Evolutionary conservation across 2,329 filamentous ascomycete genomes (phyloP).

Genomic region (Colletotrichum sp.): DNA sequence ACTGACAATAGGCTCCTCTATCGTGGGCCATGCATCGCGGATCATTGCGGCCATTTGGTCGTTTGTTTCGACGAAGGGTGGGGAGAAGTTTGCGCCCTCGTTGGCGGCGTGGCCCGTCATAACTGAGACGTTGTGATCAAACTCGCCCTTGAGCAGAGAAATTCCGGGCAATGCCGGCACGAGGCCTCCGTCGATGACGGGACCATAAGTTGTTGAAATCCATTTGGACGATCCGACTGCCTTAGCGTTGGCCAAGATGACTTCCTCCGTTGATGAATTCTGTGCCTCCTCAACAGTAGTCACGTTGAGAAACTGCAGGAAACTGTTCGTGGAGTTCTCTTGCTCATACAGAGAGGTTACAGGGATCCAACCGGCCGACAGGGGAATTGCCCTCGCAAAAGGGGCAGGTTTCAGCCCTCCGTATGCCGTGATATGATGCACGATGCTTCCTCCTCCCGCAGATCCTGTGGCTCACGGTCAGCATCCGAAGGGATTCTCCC

Average conservation of each 20-base stretch:
- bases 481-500: neutral
- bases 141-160: constrained; percentile 5
- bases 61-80: constrained; percentile 46
- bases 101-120: constrained; percentile 47
- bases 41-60: constrained; percentile 39
- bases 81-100: constrained; percentile 51
- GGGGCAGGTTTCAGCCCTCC: constrained; percentile 5
- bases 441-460: constrained; percentile 19
- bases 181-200: constrained; percentile 9
- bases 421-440: constrained; percentile 21
- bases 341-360: neutral
- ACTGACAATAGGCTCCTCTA: constrained; percentile 28
- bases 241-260: constrained; percentile 1
- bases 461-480: constrained; percentile 34
- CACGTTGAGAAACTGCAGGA: constrained; percentile 1
- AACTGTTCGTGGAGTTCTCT: neutral
- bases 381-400: constrained; percentile 18
- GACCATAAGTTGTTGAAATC: neutral
- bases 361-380: neutral
- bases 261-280: neutral
- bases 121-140: neutral
- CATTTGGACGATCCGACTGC: neutral
- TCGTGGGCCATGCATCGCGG: constrained; percentile 26
- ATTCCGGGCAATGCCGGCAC: constrained; percentile 14
- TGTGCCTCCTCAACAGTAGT: constrained; percentile 1